Conservation (phyloP, 139 green algal species). For the Chlamydomonas incerta region DNA sequence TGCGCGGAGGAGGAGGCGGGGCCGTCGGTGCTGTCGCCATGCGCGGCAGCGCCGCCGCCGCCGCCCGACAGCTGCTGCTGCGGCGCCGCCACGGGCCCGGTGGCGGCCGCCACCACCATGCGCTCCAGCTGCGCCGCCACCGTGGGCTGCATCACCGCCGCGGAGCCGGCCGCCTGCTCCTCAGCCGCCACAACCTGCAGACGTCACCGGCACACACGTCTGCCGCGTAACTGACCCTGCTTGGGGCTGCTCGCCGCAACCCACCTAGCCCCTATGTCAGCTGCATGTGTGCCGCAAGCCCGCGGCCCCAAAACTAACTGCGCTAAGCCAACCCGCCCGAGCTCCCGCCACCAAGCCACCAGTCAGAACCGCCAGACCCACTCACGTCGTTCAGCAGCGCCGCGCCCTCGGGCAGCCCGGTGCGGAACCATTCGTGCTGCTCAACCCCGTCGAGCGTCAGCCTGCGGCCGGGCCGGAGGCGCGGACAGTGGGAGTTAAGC, state of each 20-base stretch:
- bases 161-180: constrained; percentile 2
- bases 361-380: too few species aligned
- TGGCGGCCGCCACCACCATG: constrained; percentile 14
- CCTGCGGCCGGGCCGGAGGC: background rate
- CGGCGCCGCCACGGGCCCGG: background rate
- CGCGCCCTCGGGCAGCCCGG: constrained; percentile 57
- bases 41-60: background rate
- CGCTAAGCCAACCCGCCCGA: too few species aligned
- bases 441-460: constrained; percentile 55
- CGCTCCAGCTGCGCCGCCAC: constrained; percentile 32
- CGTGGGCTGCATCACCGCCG: background rate
- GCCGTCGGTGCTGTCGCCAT: background rate
- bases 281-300: too few species aligned
- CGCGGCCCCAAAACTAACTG: too few species aligned
- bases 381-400: constrained; percentile 50
- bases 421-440: constrained; percentile 68
- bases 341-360: too few species aligned
- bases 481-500: too few species aligned
- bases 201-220: too few species aligned
- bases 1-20: background rate
- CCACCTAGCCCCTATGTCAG: too few species aligned
- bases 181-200: constrained; percentile 19
- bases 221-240: too few species aligned
- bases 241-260: too few species aligned
- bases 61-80: background rate